Conservation (phyloP, 805 yeast species). For the Candida corydali region DNA sequence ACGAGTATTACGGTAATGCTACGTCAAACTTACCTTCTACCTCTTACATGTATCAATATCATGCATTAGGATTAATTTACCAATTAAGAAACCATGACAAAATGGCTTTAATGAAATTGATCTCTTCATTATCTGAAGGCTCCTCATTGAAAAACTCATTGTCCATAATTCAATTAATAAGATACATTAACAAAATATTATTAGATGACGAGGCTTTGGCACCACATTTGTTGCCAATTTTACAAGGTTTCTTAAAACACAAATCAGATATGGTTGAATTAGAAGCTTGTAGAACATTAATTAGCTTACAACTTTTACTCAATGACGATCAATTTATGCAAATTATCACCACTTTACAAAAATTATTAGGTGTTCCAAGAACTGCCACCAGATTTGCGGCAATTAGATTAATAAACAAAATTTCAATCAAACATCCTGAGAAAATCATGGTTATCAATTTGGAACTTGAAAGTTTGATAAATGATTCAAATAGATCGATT, state of each 20-base stretch:
- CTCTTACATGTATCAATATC: constrained; percentile 86
- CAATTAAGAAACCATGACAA: constrained; percentile 86
- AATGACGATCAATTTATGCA: constrained; percentile 61
- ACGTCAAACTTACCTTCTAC: constrained; percentile 56
- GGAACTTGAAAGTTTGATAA: constrained; percentile 82
- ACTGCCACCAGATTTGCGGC: constrained; percentile 91
- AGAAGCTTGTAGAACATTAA: constrained; percentile 81
- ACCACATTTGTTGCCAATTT: constrained; percentile 56
- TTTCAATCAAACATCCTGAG: constrained; percentile 79
- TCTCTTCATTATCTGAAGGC: constrained; percentile 67
- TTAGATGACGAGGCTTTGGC: constrained; percentile 66
- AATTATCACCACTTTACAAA: constrained; percentile 72
- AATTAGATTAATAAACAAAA: constrained; percentile 79
- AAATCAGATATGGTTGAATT: constrained; percentile 86
- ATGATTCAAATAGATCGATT: constrained; percentile 84
- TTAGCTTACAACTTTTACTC: constrained; percentile 49
- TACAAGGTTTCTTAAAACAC: constrained; percentile 69
- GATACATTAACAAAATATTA: constrained; percentile 71
- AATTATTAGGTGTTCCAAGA: constrained; percentile 80
- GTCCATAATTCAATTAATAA: constrained; percentile 80
- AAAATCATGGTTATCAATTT: constrained; percentile 72
- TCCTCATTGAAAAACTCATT: constrained; percentile 69
- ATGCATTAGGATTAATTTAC: constrained; percentile 88
- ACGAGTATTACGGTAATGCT: constrained; percentile 52
- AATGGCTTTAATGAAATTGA: constrained; percentile 88